phyloP scores from a whole-genome alignment of 2,329 filamentous ascomycete species.

The Colletotrichum aenigma region DNA sequence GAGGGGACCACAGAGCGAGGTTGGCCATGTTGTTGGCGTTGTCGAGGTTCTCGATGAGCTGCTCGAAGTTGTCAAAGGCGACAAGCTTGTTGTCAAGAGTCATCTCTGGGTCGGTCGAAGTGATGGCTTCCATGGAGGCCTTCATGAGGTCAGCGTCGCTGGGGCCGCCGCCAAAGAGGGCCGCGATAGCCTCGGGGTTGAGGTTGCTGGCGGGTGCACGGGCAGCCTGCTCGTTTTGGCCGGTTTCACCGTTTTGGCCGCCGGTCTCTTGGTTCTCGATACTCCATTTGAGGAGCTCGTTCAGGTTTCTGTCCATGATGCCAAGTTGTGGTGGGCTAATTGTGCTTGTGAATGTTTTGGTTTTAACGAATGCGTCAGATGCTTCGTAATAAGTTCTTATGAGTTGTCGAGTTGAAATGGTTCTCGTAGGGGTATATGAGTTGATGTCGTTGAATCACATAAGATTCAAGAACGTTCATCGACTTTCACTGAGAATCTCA shows the following conservation, averaged over 20 bases:
- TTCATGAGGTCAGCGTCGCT: slow-evolving; percentile 94
- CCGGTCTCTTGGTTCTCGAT: slow-evolving; percentile 48
- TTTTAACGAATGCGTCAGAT: neutral
- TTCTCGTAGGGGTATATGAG: neutral
- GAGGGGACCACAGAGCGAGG: slow-evolving; percentile 80
- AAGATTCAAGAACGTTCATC: slow-evolving; percentile 17
- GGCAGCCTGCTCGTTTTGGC: slow-evolving; percentile 32
- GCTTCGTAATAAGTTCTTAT: neutral
- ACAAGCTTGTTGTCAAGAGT: slow-evolving; percentile 77
- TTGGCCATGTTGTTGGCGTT: slow-evolving; percentile 93
- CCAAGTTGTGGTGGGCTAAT: neutral
- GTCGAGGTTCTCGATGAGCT: slow-evolving; percentile 89
- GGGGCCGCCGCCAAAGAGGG: slow-evolving; percentile 82
- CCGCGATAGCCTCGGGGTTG: slow-evolving; percentile 72
- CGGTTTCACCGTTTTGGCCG: slow-evolving; percentile 19
- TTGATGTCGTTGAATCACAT: neutral
- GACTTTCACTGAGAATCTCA: slow-evolving; percentile 14
- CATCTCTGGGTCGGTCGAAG: slow-evolving; percentile 62
- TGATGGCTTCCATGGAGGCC: slow-evolving; percentile 79
- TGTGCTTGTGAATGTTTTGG: neutral
- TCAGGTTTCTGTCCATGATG: slow-evolving; percentile 60
- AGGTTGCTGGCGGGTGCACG: slow-evolving; percentile 48
- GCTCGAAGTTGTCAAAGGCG: slow-evolving; percentile 95
- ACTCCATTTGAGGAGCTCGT: slow-evolving; percentile 81
- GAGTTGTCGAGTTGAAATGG: neutral